Evolutionary conservation across 2,329 filamentous ascomycete genomes (phyloP), one percentile per base, ranked within the genome.

Genomic region (Dactylellina cionopaga): DNA sequence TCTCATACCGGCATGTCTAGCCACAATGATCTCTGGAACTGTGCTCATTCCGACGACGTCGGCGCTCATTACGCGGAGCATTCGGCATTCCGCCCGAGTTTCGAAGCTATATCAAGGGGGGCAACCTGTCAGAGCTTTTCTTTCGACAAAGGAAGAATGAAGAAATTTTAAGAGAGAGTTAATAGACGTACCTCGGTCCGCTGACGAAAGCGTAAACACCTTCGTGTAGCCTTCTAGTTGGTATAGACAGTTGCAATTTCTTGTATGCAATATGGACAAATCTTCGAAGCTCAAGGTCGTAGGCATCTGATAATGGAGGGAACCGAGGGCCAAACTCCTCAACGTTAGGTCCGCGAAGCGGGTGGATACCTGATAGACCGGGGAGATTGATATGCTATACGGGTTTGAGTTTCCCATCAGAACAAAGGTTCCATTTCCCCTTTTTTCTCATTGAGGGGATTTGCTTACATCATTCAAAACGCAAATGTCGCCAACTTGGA

Each of bases 31-130:
- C 77, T 90, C 88, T 5, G 88, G 88, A 25, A 90, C 87, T 0
- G 88, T 90, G 29, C 86, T 89, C 88, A 90, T 90, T 11, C 88
- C 88, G 1, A 90, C 88, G n/a, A 89, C 81, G 77, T 90, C 88
- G n/a, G 87, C 87, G 5, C 88, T 87, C 5, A 89, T 79, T 49
- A 81, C 81, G 37, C 83, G 82, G 69, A 90, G 81, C 83, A 89
- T 84, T 15, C 87, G 83, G 77, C 87, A 89, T 78, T 89, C 87
- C 0, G 87, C 87, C 71, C 88, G 82, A 1, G 87, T 89, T 77
- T 89, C 88, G 77, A 89, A 89, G 51, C 84, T 86, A 59, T 52
- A 51, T 63, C 52, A 63, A 37, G 60, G 65, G 76, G 31, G 63
- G 71, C n/a, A n/a, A n/a, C 19, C 22, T 15, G n/a, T 58, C 19